A percentile compares a stretch with the other conserved stretches of the same genome.
These are phyloP conservation scores for Mortierella claussenii DNA, from an alignment of 192 early-diverging fungal species.

Conservation along the genomic window DNA sequence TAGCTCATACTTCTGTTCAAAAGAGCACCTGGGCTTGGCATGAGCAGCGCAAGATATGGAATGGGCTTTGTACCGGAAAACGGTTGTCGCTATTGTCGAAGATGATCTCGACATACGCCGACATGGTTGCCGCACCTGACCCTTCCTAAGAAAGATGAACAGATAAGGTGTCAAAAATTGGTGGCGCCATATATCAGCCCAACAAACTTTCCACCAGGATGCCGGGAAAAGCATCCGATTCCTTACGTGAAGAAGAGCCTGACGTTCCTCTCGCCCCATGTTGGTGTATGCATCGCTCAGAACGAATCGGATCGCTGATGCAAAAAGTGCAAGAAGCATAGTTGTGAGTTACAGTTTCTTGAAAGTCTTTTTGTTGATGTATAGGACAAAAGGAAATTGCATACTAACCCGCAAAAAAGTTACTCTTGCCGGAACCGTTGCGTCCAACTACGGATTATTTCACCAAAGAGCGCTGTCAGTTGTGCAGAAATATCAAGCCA, in stretches of 20 bases:
- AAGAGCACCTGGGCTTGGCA: background rate
- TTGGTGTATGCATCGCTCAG: constrained; percentile 95
- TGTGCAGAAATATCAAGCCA: too few relatives aligned
- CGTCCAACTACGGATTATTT: constrained; percentile 92
- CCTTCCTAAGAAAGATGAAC: constrained; percentile 74
- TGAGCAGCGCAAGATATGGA: constrained; percentile 5
- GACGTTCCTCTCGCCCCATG: constrained; percentile 93
- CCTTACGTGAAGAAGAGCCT: constrained; percentile 88
- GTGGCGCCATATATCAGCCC: constrained; percentile 15
- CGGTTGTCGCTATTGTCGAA: constrained; percentile 98
- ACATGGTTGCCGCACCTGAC: constrained; percentile 89
- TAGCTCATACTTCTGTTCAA: background rate
- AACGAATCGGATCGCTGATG: constrained; percentile 91
- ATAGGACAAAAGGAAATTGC: constrained; percentile 6
- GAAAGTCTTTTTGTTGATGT: constrained; percentile 79
- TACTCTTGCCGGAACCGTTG: constrained; percentile 98
- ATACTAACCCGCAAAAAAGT: constrained; percentile 91
- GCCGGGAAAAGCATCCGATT: too few relatives aligned
- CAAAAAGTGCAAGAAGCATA: too few relatives aligned
- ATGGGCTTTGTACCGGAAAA: constrained; percentile 93
- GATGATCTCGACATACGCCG: constrained; percentile 94
- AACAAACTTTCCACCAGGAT: too few relatives aligned
- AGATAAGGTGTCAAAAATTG: constrained; percentile 10
- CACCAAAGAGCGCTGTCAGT: too few relatives aligned
- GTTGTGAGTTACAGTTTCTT: too few relatives aligned